Evolutionary conservation across 2,329 filamentous ascomycete genomes (phyloP).

Genomic region (Calonectria pseudoturangicola): DNA sequence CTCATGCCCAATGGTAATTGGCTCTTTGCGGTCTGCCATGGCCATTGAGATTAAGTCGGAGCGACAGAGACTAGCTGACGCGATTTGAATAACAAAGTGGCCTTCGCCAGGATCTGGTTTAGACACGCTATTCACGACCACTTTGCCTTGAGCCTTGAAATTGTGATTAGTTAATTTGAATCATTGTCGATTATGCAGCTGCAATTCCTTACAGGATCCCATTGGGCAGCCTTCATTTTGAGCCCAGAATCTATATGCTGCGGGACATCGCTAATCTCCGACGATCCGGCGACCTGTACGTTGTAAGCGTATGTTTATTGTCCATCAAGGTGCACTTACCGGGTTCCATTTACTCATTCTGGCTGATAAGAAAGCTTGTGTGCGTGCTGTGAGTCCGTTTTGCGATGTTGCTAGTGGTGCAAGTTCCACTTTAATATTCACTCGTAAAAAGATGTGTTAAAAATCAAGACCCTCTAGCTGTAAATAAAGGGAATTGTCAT

Average conservation of each 20-base stretch:
- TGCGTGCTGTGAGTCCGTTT: too few species aligned
- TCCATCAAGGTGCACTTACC: slow-evolving; percentile 1
- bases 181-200: too few species aligned
- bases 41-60: slow-evolving; percentile 13
- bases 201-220: slow-evolving; percentile 3
- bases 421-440: background rate
- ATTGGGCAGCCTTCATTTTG: slow-evolving; percentile 5
- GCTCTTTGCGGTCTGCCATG: slow-evolving; percentile 13
- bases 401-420: background rate
- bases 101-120: background rate
- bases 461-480: background rate
- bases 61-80: slow-evolving; percentile 5
- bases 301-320: background rate
- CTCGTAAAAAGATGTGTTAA: background rate
- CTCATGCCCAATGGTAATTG: background rate
- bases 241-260: slow-evolving; percentile 1
- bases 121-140: background rate
- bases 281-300: slow-evolving; percentile 1
- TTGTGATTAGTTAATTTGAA: background rate
- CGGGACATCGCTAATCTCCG: background rate
- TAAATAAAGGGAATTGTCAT: background rate
- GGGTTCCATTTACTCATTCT: slow-evolving; percentile 19
- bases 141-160: slow-evolving; percentile 1
- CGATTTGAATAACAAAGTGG: slow-evolving; percentile 6
- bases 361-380: background rate